Percentiles rank a stretch among this genome's conserved stretches.
Conservation (phyloP, 2,329 filamentous ascomycete genomes). For the Talaromyces sp. region DNA sequence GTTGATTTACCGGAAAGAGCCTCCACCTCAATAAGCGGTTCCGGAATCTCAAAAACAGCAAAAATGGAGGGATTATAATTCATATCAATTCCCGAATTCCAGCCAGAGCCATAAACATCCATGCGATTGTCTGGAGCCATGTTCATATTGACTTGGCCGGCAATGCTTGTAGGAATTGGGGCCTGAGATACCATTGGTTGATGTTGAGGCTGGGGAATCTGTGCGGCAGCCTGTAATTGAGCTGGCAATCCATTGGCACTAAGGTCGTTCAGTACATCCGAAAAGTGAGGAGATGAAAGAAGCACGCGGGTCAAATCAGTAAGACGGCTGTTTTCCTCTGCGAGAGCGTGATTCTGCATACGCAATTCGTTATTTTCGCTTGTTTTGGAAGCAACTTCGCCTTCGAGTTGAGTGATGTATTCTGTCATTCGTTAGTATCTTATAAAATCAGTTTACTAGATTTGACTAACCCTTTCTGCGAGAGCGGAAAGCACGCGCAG, state of each 20-base stretch:
- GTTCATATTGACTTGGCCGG: constrained; percentile 68
- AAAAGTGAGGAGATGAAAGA: constrained; percentile 76
- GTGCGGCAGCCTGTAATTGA: constrained; percentile 35
- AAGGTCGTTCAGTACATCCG: constrained; percentile 70
- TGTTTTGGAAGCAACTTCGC: constrained; percentile 78
- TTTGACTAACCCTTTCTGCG: constrained; percentile 78
- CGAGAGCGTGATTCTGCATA: constrained; percentile 73
- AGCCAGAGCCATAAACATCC: constrained; percentile 50
- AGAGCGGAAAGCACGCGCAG: constrained; percentile 95
- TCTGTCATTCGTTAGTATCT: constrained; percentile 54
- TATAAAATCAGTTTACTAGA: not conserved
- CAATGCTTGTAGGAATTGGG: constrained; percentile 49
- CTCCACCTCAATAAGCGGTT: constrained; percentile 59
- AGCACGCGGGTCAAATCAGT: constrained; percentile 77
- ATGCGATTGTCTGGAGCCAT: constrained; percentile 79
- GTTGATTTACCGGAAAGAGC: constrained; percentile 69
- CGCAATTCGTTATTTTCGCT: constrained; percentile 80
- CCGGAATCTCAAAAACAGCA: constrained; percentile 67
- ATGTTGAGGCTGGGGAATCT: constrained; percentile 33
- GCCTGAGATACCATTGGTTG: constrained; percentile 41
- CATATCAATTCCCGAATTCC: constrained; percentile 47
- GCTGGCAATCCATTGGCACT: constrained; percentile 55
- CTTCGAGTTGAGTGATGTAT: constrained; percentile 93
- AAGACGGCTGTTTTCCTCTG: constrained; percentile 80
- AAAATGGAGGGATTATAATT: constrained; percentile 53